Evolutionary conservation across 2,329 filamentous ascomycete genomes (phyloP), one percentile per base, ranked within the genome.

Genomic region (Penicillium sp.): DNA sequence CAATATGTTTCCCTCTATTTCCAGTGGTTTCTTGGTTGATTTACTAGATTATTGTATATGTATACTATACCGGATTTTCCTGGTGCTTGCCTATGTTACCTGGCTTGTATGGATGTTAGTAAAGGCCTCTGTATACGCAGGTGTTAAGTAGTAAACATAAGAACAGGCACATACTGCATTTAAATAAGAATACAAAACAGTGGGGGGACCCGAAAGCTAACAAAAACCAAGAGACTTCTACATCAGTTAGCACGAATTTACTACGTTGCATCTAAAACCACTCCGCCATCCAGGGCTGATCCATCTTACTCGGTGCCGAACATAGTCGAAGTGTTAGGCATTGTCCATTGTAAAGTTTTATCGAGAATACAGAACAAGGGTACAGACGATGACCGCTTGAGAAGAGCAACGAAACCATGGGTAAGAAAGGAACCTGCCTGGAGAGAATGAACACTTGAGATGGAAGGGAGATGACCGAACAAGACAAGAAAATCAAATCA

Each of bases 361-460:
- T 56, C 54, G 56, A 60, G 50, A 50, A 62, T 62, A 64, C 57
- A 59, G 22, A 53, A 49, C 40, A 50, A 48, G 53, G 20, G 35
- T 44, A 56, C 53, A 63, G 58, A 57, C 50, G 57, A 58, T 61
- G 61, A 64, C 59, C 61, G 52, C 62, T 60, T 61, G 57, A 62
- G 54, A 56, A 63, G 53, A 57, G 58, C 47, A 51, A 58, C 49
- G 50, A 60, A 45, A 44, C 20, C 50, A 61, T 61, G 56, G 57
- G 59, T 51, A 53, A 55, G 38, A 50, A 61, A 68, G 66, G 67
- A 58, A 65, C 69, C 69, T 66, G 69, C 69, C 67, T 70, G 47
- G 61, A 61, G 59, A 62, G 64, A 60, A 64, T 59, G 54, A 63
- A 66, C 63, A 63, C 63, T 68, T 64, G 63, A 65, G 44, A 59